phyloP scores from a whole-genome alignment of 768 basidiomycete genomes.

The Tulasnella calospora region DNA sequence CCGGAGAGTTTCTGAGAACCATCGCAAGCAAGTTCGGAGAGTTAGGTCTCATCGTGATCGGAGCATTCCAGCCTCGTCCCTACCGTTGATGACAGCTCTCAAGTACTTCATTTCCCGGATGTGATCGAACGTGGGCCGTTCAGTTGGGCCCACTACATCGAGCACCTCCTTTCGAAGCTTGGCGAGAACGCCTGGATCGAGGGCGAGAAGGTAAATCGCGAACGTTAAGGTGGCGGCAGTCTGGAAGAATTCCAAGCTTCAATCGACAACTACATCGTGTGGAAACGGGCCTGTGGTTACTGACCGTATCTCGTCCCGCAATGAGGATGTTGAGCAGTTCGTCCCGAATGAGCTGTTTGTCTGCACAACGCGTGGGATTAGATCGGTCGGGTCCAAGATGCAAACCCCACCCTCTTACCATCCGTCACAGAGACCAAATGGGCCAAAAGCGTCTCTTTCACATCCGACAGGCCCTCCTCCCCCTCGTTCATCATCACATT shows the following conservation, averaged over 20 bases:
- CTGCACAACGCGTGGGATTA: slow-evolving; percentile 38
- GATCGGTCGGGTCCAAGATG: background rate
- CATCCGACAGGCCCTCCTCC: slow-evolving; percentile 30
- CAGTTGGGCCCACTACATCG: slow-evolving; percentile 42
- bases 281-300: slow-evolving; percentile 28
- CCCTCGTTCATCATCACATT: slow-evolving; percentile 40
- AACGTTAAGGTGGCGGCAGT: slow-evolving; percentile 52
- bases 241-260: slow-evolving; percentile 25
- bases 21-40: background rate
- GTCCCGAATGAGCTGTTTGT: slow-evolving; percentile 62
- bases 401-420: slow-evolving; percentile 40
- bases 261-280: background rate
- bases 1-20: slow-evolving; percentile 45
- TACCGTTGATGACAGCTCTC: slow-evolving; percentile 62
- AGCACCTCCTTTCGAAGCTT: slow-evolving; percentile 51
- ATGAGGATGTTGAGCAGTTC: slow-evolving; percentile 72
- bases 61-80: slow-evolving; percentile 22
- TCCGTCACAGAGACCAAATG: slow-evolving; percentile 63
- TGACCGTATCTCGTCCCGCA: slow-evolving; percentile 71
- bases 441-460: slow-evolving; percentile 59
- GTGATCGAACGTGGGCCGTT: slow-evolving; percentile 51
- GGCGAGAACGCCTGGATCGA: slow-evolving; percentile 46
- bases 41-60: slow-evolving; percentile 27
- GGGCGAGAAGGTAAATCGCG: slow-evolving; percentile 51
- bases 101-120: slow-evolving; percentile 57